Evolutionary conservation across 352 stramenopile species (phyloP).

Genomic region (Halophytophthora polymorphica): DNA sequence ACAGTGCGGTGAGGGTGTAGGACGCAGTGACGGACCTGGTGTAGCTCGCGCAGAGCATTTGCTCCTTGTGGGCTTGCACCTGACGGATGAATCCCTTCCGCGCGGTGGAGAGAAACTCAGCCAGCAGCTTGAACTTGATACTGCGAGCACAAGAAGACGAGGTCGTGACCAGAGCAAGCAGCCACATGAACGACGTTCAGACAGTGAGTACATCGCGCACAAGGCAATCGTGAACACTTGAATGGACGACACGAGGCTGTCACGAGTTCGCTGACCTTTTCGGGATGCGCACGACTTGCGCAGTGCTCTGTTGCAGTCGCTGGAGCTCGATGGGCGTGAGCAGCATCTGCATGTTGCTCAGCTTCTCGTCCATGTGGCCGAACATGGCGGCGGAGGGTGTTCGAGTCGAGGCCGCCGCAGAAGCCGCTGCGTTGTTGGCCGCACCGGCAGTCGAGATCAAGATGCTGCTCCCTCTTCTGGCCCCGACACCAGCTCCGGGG

Average conservation of each 20-base stretch:
- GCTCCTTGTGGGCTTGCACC: conserved; percentile 50
- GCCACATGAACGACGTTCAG: conserved; percentile 1
- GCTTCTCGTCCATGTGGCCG: conserved; percentile 55
- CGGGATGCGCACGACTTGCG: conserved; percentile 65
- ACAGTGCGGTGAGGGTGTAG: too few species aligned
- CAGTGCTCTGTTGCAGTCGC: conserved; percentile 54
- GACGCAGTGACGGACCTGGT: conserved; percentile 27
- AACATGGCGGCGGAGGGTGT: conserved; percentile 29
- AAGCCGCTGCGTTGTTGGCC: background rate
- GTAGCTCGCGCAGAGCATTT: conserved; percentile 46
- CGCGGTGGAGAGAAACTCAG: conserved; percentile 36
- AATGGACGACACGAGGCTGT: background rate
- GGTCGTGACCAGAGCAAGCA: background rate
- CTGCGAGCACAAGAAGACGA: conserved; percentile 12
- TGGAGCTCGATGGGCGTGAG: conserved; percentile 76
- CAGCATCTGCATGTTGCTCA: conserved; percentile 73
- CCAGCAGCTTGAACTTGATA: conserved; percentile 59
- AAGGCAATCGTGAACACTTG: too few species aligned
- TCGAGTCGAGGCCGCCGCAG: background rate
- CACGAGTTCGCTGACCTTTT: conserved; percentile 33
- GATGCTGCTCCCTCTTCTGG: background rate
- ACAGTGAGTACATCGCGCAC: background rate
- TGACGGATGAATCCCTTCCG: conserved; percentile 43
- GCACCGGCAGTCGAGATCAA: background rate
- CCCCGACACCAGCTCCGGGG: background rate